phyloP scores from a whole-genome alignment of 1,284 basidiomycete genomes.

The Ganoderma resinaceum region DNA sequence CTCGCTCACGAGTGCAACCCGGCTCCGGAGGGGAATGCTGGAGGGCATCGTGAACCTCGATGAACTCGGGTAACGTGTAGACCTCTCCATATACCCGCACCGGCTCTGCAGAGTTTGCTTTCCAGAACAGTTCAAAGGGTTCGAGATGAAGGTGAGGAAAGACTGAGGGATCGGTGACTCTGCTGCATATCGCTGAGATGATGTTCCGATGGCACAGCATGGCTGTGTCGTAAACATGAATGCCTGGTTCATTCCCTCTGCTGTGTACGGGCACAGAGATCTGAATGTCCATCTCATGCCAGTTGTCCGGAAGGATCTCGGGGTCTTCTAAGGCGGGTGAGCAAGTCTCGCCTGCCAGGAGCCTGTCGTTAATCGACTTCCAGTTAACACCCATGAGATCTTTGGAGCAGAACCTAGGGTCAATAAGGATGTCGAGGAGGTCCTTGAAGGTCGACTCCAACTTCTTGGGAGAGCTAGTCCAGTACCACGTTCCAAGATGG shows the following conservation, averaged over 20 bases:
- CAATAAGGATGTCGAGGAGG: conserved; percentile 12
- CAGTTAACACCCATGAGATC: not conserved
- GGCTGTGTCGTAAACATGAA: not conserved
- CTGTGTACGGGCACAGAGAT: not conserved
- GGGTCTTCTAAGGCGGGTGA: not conserved
- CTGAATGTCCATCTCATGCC: not conserved
- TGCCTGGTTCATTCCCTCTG: not conserved
- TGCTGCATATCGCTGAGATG: not conserved
- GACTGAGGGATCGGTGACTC: not conserved
- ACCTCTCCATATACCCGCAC: not conserved
- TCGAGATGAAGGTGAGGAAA: not conserved
- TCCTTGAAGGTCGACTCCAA: conserved; percentile 16
- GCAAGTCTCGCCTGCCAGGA: not conserved
- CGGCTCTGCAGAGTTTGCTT: not conserved
- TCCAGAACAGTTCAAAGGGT: not conserved
- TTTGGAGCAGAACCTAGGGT: conserved; percentile 3
- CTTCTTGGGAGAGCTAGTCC: conserved; percentile 11
- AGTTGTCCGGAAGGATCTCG: not conserved
- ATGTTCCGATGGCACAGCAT: not conserved
- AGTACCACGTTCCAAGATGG: conserved; percentile 18
- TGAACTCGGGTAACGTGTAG: not conserved
- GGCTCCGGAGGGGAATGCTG: conserved; percentile 12
- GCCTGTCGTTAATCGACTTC: not conserved
- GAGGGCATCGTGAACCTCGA: not conserved
- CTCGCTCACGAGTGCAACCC: not conserved